Base-by-base conservation (phyloP, 2,329 filamentous ascomycete genomes). In the Aureobasidium lini region DNA sequence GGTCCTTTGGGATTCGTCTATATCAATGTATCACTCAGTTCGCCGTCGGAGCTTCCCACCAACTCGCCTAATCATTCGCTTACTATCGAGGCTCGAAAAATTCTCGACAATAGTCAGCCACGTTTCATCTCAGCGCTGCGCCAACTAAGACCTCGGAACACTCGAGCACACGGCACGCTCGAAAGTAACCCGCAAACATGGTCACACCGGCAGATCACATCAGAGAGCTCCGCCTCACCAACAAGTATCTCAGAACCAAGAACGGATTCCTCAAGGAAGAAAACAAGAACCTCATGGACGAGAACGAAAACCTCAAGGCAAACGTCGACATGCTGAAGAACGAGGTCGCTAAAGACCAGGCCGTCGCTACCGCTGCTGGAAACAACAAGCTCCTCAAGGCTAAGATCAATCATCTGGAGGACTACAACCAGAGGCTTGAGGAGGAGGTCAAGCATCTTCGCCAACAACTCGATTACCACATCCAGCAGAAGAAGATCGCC, bases 261-360 rank as follows among this genome's bases (percentile, higher is more conserved):
- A 46, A 36, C 23, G 40, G 11, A 23, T 15, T 9, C 16, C 29
- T 56, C 29, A 44, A 36, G 16, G 1, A 36, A 10, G 52, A 56
- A 1, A 44, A 36, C n/a, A 31, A n/a, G 15, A 23, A 15, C 16
- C 29, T 56, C 29, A 44, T 28, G 16, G 1, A 36, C 16, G 52
- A 56, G 0, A 44, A 36, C n/a, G 39, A 56, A 39, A 56, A 56
- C 31, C 52, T 56, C 52, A 44, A 7, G 23, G 31, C 36, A 39
- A 56, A 39, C 31, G 36, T 43, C 52, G 52, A 56, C 40, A 44
- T 56, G 52, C 52, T 56, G 29, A 56, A 56, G 8, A 56, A 56
- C 31, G 44, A 56, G n/a, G 52, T 31, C 29, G 52, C 52, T 11
- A 44, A n/a, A 13, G 40, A 56, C 7, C 39, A 56, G 34, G 40